Evolutionary conservation across 2,329 filamentous ascomycete species (phyloP), one percentile per base, ranked within the genome.

Genomic region (Fusarium newnesense): DNA sequence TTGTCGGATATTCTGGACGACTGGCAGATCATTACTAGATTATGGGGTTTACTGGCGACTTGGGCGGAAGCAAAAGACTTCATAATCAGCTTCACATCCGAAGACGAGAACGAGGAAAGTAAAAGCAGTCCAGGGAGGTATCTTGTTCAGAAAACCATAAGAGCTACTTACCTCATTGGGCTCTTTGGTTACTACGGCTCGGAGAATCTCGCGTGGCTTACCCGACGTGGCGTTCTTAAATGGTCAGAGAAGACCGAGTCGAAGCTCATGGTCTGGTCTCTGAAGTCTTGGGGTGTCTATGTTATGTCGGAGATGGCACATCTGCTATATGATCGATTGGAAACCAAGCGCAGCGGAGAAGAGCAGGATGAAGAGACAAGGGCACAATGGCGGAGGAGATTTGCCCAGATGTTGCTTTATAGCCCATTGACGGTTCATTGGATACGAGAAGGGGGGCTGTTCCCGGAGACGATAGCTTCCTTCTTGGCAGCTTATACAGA

Each of bases 1-100:
- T 11, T 74, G 3, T 52, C 69, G 2, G 19, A 69, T 42, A 52
- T 74, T 18, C 13, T 74, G n/a, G 72, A 75, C n/a, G 72, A 75
- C 10, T 74, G 72, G 72, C 72, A 74, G 6, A 69, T 68, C 4
- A 63, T 74, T 4, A 75, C 64, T 15, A 47, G 72, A 9, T 16
- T 74, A 18, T 74, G 72, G 72, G 72, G 72, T 1, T 12, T 72
- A 4, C 4, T 74, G 7, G 50, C 47, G 1, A 52, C 60, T 12
- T 74, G 72, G 72, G 28, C 49, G 5, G 57, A 66, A 2, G 54
- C 60, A 15, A 75, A 72, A 15, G 72, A 69, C 13, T 52, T 72
- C 4, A 26, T 75, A 8, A 5, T 9, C 2, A 13, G 26, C 11
- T 21, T 68, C 1, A 9, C 13, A 5, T 6, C 32, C 0, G n/a